A percentile compares a stretch with the other conserved stretches of the same genome.
Conservation (phyloP, 306 rosid genomes). For the Cicer cuneatum region DNA sequence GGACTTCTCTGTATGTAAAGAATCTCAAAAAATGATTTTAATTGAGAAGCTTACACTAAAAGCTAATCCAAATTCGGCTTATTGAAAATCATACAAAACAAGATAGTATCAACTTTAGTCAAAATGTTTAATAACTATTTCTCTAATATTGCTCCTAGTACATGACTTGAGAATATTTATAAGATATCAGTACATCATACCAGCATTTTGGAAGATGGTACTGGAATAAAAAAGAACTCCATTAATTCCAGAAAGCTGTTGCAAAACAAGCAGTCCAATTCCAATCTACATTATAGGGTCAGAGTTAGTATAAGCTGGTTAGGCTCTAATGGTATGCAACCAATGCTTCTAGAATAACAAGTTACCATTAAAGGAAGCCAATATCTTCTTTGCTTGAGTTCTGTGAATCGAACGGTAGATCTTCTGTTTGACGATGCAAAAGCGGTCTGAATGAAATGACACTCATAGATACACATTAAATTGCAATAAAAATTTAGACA, state of each 20-base stretch:
- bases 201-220: constrained; percentile 76
- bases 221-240: constrained; percentile 89
- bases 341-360: constrained; percentile 39
- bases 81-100: constrained; percentile 29
- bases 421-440: constrained; percentile 71
- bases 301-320: constrained; percentile 44
- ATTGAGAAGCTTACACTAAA: background rate
- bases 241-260: constrained; percentile 90
- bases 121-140: constrained; percentile 4
- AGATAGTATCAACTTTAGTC: background rate
- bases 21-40: background rate
- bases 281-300: constrained; percentile 69
- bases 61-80: background rate
- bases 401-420: constrained; percentile 74
- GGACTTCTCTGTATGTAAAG: background rate
- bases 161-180: constrained; percentile 9
- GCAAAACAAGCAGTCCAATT: constrained; percentile 87
- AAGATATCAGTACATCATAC: constrained; percentile 40
- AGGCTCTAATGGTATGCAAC: constrained; percentile 35
- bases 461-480: constrained; percentile 32
- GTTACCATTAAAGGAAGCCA: constrained; percentile 90
- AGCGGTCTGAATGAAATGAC: constrained; percentile 64
- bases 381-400: constrained; percentile 83
- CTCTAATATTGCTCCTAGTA: constrained; percentile 2
- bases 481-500: constrained; percentile 31